Evolutionary conservation across 495 filamentous ascomycete genomes (phyloP), one percentile per base, ranked within the genome.

Genomic region (Staphylotrichum tortipilum): DNA sequence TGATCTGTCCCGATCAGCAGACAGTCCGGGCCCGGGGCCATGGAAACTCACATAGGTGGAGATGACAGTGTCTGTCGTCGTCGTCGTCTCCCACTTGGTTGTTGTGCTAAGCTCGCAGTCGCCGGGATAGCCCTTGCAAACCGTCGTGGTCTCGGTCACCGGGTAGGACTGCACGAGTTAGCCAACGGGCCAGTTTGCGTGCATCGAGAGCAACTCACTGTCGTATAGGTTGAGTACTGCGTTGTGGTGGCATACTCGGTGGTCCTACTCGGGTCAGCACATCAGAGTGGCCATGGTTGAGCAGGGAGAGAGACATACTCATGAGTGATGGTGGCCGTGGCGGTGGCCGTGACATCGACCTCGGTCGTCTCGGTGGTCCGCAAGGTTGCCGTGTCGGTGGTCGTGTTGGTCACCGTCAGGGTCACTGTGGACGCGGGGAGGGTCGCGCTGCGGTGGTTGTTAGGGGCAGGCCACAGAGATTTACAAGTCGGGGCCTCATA

Each of bases 11-110:
- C 4, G 4, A 12, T 34, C 14, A 34, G 31, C 31, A 28, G 7
- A 12, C 11, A 34, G n/a, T n/a, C 3, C 1, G 1, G 10, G n/a
- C 31, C 7, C 11, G 6, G 2, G 26, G 26, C 6, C 26, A 7
- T 28, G 26, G 10, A 10, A 28, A 28, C 26, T 28, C 51, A 39
- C 19, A 46, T 54, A 18, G 55, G 52, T 18, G 48, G 38, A 18
- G 34, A 36, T 51, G 24, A 55, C 47, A 2, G 45, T 50, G 9
- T 41, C 57, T 4, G 53, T 57, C 36, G 30, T 56, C 3, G 55
- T 65, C 3, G 47, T 53, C 22, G 57, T 60, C 18, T 43, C 18
- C 56, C 54, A 63, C 43, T 56, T 39, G 7, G 61, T 67, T 3
- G 49, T 57, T 14, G 59, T 58, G 40, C 31, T 53, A 14, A 58